phyloP scores from a whole-genome alignment of 2,329 filamentous ascomycete species.

The Aphanoascus verrucosus region DNA sequence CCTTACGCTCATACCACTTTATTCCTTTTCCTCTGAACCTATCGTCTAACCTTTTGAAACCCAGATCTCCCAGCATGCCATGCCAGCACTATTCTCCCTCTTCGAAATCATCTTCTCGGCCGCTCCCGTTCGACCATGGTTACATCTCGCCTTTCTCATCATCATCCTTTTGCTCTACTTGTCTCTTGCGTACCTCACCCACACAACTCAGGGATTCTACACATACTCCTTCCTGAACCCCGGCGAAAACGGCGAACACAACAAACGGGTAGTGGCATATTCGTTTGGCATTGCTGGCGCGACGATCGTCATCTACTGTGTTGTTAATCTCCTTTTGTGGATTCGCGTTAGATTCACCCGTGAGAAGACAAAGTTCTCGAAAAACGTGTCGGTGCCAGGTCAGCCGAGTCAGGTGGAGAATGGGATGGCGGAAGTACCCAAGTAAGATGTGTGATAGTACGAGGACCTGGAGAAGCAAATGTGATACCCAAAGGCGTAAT shows the following conservation, averaged over 20 bases:
- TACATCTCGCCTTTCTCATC: conserved; percentile 58
- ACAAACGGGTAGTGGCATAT: conserved; percentile 52
- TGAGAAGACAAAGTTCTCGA: not conserved
- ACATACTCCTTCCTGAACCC: conserved; percentile 70
- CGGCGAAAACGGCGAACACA: conserved; percentile 21
- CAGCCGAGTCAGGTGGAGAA: not conserved
- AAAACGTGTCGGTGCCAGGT: not conserved
- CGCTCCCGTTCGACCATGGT: conserved; percentile 51
- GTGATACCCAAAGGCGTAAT: not conserved
- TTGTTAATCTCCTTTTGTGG: conserved; percentile 2
- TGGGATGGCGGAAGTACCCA: not conserved
- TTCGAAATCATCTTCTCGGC: conserved; percentile 62
- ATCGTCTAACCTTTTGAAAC: not conserved
- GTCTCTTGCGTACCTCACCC: conserved; percentile 61
- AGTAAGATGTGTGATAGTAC: not conserved
- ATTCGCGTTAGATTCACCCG: not conserved
- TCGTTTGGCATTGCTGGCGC: conserved; percentile 10
- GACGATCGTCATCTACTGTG: not conserved
- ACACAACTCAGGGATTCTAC: conserved; percentile 60
- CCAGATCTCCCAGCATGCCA: conserved; percentile 58
- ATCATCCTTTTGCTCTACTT: conserved; percentile 64
- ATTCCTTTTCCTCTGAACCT: not conserved
- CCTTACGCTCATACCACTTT: not conserved
- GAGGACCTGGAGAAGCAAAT: not conserved
- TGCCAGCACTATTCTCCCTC: conserved; percentile 65